Evolutionary conservation across 2,329 filamentous ascomycete genomes (phyloP).

Genomic region (Chrysoporthe puriensis): DNA sequence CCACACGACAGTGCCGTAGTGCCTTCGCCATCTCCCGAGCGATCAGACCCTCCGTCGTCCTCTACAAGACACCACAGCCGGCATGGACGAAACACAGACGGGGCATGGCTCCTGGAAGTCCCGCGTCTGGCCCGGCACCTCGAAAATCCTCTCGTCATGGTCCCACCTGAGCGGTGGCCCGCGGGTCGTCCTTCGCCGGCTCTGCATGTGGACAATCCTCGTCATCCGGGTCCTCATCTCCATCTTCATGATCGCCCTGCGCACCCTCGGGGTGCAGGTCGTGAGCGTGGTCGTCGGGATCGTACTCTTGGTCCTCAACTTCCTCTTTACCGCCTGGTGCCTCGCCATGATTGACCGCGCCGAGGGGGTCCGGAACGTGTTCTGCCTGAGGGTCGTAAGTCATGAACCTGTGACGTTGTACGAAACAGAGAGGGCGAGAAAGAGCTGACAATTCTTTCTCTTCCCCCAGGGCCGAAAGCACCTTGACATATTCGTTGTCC

Average conservation of each 20-base stretch:
- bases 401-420: neutral
- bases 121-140: constrained; percentile 16
- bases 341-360: constrained; percentile 24
- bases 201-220: constrained; percentile 24
- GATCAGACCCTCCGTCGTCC: neutral
- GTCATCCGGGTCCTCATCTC: constrained; percentile 12
- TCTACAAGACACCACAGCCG: neutral
- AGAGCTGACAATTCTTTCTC: neutral
- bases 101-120: constrained; percentile 18
- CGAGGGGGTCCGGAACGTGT: constrained; percentile 10
- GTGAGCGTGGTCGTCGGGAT: constrained; percentile 11
- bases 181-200: constrained; percentile 9
- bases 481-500: constrained; percentile 13
- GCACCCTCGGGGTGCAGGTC: constrained; percentile 9
- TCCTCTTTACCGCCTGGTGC: constrained; percentile 22
- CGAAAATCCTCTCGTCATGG: constrained; percentile 13
- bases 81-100: constrained; percentile 13
- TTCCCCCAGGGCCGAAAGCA: constrained; percentile 12
- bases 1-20: neutral
- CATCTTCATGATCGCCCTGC: constrained; percentile 4
- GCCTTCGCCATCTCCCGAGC: neutral
- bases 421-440: no score
- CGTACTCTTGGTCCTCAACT: constrained; percentile 11
- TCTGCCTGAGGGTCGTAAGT: constrained; percentile 10
- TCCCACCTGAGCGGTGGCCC: neutral